Percentiles rank a stretch among this genome's conserved stretches.
Evolutionary conservation across 2,329 filamentous ascomycete species (phyloP).

Genomic region (Stagonosporopsis tanaceti): DNA sequence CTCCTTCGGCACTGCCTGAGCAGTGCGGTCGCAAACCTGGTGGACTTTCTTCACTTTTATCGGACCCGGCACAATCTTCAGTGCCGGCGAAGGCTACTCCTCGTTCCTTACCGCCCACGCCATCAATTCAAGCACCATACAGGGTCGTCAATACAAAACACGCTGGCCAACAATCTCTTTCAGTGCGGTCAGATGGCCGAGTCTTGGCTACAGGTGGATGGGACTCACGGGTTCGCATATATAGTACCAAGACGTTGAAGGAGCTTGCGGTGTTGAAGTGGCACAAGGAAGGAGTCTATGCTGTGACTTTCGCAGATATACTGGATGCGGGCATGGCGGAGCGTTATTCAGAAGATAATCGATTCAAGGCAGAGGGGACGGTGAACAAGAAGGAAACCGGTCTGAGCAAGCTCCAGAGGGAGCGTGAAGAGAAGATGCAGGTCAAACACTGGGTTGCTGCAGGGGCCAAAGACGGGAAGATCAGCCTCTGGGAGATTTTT

Average conservation of each 20-base stretch:
- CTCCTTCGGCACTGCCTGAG: constrained; percentile 8
- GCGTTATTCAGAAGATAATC: background rate
- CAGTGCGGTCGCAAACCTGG: background rate
- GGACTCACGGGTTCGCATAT: constrained; percentile 84
- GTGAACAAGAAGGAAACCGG: constrained; percentile 25
- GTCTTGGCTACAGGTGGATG: constrained; percentile 92
- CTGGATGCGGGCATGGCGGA: constrained; percentile 21
- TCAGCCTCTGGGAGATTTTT: constrained; percentile 96
- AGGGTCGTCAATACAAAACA: constrained; percentile 81
- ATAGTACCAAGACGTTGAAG: constrained; percentile 79
- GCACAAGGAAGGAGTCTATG: constrained; percentile 89
- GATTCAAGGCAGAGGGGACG: background rate
- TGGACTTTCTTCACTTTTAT: constrained; percentile 40
- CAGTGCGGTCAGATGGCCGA: constrained; percentile 78
- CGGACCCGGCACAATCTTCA: constrained; percentile 6
- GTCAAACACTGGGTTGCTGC: constrained; percentile 87
- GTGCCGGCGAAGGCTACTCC: background rate
- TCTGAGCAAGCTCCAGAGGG: constrained; percentile 38
- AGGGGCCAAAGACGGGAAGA: constrained; percentile 92
- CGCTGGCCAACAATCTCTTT: constrained; percentile 84
- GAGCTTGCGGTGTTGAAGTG: constrained; percentile 93
- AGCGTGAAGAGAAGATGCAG: constrained; percentile 63
- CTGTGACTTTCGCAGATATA: constrained; percentile 72
- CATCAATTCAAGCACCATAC: constrained; percentile 55
- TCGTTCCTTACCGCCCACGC: constrained; percentile 14